phyloP scores from a whole-genome alignment of 352 stramenopile genomes.

The Phytophthora palmivora region DNA sequence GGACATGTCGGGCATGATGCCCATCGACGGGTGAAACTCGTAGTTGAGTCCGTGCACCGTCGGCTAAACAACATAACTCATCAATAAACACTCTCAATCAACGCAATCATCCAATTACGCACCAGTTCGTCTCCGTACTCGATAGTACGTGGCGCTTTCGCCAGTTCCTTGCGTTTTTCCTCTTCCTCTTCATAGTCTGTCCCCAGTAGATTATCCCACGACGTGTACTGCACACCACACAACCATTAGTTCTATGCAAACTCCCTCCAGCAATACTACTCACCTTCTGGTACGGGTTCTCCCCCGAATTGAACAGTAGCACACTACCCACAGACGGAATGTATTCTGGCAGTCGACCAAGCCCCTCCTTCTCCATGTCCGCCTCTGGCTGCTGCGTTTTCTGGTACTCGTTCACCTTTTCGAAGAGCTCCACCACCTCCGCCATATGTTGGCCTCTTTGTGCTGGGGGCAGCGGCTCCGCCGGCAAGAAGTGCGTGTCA shows the following conservation, averaged over 20 bases:
- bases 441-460: conserved; percentile 83
- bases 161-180: conserved; percentile 84
- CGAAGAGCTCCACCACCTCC: conserved; percentile 84
- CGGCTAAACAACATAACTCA: conserved; percentile 39
- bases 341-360: conserved; percentile 81
- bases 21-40: conserved; percentile 78
- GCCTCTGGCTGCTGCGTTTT: conserved; percentile 76
- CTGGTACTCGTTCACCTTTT: conserved; percentile 84
- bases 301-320: conserved; percentile 87
- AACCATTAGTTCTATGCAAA: conserved; percentile 4
- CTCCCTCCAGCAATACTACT: background rate
- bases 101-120: conserved; percentile 11
- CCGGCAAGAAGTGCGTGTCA: conserved; percentile 84
- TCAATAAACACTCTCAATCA: background rate
- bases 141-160: conserved; percentile 78
- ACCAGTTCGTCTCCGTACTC: conserved; percentile 85
- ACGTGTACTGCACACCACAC: conserved; percentile 71
- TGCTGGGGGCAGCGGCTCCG: conserved; percentile 71
- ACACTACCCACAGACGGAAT: conserved; percentile 85
- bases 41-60: conserved; percentile 78
- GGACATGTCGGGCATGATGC: conserved; percentile 72
- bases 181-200: conserved; percentile 90
- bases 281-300: conserved; percentile 91
- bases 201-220: conserved; percentile 87
- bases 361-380: conserved; percentile 86